Evolutionary conservation across 169 alveolate genomes (phyloP), one percentile per base, ranked within the genome.

Genomic region (Fabrea salina): DNA sequence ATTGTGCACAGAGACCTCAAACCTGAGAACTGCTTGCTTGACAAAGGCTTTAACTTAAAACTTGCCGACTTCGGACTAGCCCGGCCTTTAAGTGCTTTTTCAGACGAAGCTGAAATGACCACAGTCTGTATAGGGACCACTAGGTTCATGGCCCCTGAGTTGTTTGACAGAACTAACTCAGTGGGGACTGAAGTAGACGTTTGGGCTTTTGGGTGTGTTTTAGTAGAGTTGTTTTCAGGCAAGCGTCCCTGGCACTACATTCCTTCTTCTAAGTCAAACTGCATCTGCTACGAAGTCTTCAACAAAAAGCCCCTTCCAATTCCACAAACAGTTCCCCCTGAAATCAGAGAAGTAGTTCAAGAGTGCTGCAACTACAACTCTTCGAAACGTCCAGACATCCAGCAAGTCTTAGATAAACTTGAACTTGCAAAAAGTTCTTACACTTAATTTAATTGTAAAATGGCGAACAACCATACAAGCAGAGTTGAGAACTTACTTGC

Each of bases 1-100:
- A 66, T 83, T 5, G 37, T 83, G 25, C 89, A 83, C 56, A 51
- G 89, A 40, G 85, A 83, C 75, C 53, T 83, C 44, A 83, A 83
- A 71, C 56, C 85, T n/a, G 64, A 33, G 43, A 67, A 40, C 54
- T 61, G 74, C 19, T 27, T 22, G 58, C 80, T 90, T 8, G 74
- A 61, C 33, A 7, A 16, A 27, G 25, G 35, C 19, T 54, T 11
- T 19, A 22, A 61, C 33, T 8, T 33, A 6, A 61, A 61, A 32
- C 19, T 61, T 8, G 74, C 54, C 6, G 54, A 27, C 8, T 61
- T 33, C 33, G 54, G 54, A 7, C 8, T 61, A 27, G 44, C 74
- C 33, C 8, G 74, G 19, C 44, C 74, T 8, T 61, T 22, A 22
- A 27, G 16, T 27, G 33, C 11, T 8, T 22, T 27, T 11, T 6